These are phyloP conservation scores for Globisporangium cystogenes DNA, from an alignment of 352 stramenopile genomes.

Conservation along the genomic window DNA sequence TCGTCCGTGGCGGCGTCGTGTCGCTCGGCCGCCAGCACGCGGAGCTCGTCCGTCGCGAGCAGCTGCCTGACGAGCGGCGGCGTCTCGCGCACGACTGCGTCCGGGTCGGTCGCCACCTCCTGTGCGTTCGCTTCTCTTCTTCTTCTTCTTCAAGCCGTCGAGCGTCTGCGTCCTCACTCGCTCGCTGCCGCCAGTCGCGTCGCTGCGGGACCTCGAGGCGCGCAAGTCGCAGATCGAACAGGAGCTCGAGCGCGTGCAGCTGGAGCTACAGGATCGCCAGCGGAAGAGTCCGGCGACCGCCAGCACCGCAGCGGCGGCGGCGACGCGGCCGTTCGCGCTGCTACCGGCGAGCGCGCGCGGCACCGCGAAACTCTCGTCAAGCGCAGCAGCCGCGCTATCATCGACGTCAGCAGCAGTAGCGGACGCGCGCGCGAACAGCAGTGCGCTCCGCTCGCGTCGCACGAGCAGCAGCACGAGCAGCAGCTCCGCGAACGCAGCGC, in stretches of 20 bases:
- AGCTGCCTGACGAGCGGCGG: not conserved
- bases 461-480: not conserved
- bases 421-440: not conserved
- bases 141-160: too few species aligned
- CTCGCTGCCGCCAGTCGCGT: slow-evolving; percentile 24
- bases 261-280: slow-evolving; percentile 12
- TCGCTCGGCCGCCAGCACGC: not conserved
- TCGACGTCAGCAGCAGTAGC: not conserved
- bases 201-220: slow-evolving; percentile 43
- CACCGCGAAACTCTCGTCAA: not conserved
- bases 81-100: not conserved
- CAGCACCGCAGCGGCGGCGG: not conserved
- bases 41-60: not conserved
- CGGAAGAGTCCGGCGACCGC: not conserved
- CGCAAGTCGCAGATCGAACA: slow-evolving; percentile 47
- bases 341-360: slow-evolving; percentile 8
- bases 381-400: not conserved
- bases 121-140: not conserved
- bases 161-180: not conserved
- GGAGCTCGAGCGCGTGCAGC: slow-evolving; percentile 16
- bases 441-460: not conserved
- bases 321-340: slow-evolving; percentile 12
- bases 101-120: not conserved
- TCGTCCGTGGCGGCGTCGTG: not conserved
- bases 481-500: not conserved